Evolutionary conservation across 805 yeast genomes (phyloP).

Genomic region (Kuraishia cidri): DNA sequence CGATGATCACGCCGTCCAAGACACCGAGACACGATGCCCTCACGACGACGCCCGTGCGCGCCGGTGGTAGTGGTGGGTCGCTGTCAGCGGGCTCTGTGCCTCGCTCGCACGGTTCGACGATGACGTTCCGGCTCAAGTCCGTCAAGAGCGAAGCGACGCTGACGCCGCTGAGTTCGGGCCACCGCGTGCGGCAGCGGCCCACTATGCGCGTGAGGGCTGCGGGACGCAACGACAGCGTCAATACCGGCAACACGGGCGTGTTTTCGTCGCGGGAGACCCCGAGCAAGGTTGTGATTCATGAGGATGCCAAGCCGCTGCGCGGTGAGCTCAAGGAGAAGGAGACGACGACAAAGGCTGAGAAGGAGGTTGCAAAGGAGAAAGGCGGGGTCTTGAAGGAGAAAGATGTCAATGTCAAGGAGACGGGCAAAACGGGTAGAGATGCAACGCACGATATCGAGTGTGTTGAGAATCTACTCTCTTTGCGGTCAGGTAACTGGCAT

Average conservation of each 20-base stretch:
- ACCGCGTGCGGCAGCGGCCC: conserved; percentile 17
- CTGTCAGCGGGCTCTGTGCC: conserved; percentile 1
- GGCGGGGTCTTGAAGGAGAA: not conserved
- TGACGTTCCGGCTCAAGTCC: conserved; percentile 25
- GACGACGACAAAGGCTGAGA: not conserved
- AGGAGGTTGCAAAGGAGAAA: not conserved
- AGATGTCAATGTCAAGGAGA: conserved; percentile 1
- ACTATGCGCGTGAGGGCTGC: conserved; percentile 12
- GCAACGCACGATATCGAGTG: conserved; percentile 16
- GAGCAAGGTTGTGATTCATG: not conserved
- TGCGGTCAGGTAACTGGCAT: conserved; percentile 27
- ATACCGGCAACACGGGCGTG: not conserved
- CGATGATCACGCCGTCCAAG: conserved; percentile 5
- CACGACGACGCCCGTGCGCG: conserved; percentile 7
- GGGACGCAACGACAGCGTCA: not conserved
- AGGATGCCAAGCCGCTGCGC: not conserved
- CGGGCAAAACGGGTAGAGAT: not conserved
- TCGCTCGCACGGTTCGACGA: conserved; percentile 12
- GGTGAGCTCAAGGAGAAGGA: not conserved
- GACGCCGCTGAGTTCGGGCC: conserved; percentile 1
- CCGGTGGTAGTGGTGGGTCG: conserved; percentile 1
- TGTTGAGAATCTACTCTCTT: conserved; percentile 29
- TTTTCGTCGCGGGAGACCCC: conserved; percentile 1
- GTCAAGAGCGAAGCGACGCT: not conserved
- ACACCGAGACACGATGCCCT: conserved; percentile 1